Conservation (phyloP, 1,284 basidiomycete genomes). For the Ceratobasidium sp. region DNA sequence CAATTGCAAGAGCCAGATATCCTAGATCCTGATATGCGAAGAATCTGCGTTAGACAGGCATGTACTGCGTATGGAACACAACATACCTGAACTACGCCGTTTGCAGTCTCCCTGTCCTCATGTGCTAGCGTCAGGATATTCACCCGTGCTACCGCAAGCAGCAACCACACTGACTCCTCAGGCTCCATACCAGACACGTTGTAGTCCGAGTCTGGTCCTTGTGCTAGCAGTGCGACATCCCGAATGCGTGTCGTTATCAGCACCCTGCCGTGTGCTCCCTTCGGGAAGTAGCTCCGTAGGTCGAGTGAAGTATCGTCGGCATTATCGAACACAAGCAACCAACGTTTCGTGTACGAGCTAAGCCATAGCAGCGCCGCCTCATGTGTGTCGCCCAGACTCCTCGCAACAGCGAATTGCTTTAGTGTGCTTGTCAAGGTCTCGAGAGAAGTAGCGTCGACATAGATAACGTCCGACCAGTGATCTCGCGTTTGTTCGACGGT, state of each 20-base stretch:
- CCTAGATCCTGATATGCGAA: too few species aligned
- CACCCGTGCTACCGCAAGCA: conserved; percentile 1
- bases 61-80: background rate
- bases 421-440: conserved; percentile 18
- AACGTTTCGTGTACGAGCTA: conserved; percentile 4
- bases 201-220: conserved; percentile 5
- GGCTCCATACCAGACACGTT: conserved; percentile 31
- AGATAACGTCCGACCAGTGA: conserved; percentile 25
- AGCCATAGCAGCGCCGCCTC: conserved; percentile 33
- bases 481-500: conserved; percentile 4
- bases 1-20: too few species aligned
- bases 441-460: conserved; percentile 37
- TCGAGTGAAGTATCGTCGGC: conserved; percentile 28
- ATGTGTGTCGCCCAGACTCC: background rate
- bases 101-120: background rate
- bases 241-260: conserved; percentile 33
- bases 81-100: background rate
- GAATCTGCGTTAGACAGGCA: too few species aligned
- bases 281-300: conserved; percentile 21
- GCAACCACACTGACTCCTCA: conserved; percentile 9
- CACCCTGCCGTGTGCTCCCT: conserved; percentile 1
- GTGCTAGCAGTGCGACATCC: conserved; percentile 1
- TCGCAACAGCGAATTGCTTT: background rate
- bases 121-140: background rate
- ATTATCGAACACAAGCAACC: conserved; percentile 45